These are phyloP conservation scores for Wickerhamomyces queroliae DNA, from an alignment of 805 yeast species.

Conservation along the genomic window DNA sequence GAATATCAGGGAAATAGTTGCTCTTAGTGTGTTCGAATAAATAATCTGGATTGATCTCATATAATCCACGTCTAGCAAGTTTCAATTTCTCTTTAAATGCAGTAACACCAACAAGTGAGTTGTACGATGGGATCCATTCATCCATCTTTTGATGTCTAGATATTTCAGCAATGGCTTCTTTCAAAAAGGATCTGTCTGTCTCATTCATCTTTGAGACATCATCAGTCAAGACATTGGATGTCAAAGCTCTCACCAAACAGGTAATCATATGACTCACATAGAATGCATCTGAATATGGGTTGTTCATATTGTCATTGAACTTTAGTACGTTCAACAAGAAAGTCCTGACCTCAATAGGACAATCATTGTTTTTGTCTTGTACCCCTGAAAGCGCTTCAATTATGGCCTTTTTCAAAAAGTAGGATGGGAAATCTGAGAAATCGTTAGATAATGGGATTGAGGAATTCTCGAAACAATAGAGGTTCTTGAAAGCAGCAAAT, in stretches of 20 bases:
- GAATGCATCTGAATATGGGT: conserved; percentile 66
- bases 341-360: conserved; percentile 53
- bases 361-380: conserved; percentile 54
- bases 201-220: conserved; percentile 11
- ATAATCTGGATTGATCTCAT: conserved; percentile 47
- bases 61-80: conserved; percentile 51
- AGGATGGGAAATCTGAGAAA: conserved; percentile 63
- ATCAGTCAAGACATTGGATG: conserved; percentile 19
- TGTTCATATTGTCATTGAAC: conserved; percentile 81
- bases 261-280: conserved; percentile 56
- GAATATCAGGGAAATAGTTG: conserved; percentile 41
- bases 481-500: conserved; percentile 56
- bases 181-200: conserved; percentile 32
- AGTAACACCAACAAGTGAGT: conserved; percentile 44
- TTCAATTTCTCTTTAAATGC: conserved; percentile 55
- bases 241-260: conserved; percentile 40
- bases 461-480: conserved; percentile 68
- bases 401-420: conserved; percentile 66
- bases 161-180: conserved; percentile 56
- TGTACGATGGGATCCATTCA: conserved; percentile 77
- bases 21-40: conserved; percentile 44
- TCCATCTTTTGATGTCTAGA: conserved; percentile 76
- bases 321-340: conserved; percentile 67
- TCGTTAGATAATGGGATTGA: conserved; percentile 76
- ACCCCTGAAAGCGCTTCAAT: conserved; percentile 56